Evolutionary conservation across 495 filamentous ascomycete genomes (phyloP), one percentile per base, ranked within the genome.

Genomic region (Hyaloscypha hepaticicola): DNA sequence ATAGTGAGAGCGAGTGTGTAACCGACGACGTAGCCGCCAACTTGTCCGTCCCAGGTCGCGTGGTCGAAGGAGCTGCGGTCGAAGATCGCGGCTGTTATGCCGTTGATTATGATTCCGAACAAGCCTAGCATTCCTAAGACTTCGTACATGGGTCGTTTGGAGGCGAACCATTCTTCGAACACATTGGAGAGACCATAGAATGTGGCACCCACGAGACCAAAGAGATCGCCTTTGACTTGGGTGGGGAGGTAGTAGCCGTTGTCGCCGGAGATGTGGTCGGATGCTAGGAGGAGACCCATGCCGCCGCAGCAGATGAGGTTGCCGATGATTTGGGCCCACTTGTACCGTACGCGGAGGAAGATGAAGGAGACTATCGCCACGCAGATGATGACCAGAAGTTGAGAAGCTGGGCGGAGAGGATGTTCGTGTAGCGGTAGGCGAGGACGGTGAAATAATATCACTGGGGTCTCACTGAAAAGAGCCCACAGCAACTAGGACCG

Each of bases 381-480:
- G 62, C 95, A 87, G 22, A 94, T 91, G 65, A 99, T 99, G 68
- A 89, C 94, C 95, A 99, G 83, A 99, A 98, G 82, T 96, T 96
- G 77, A 99, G 93, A 31, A 99, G 82, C 78, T 97, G 93, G 9
- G 91, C 93, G 58, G 90, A 95, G 31, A 69, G 57, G 27, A 70
- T 41, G 58, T 67, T 66, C 56, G 93, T 96, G 77, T 97, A 96
- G 29, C 90, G 83, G 80, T 97, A 98, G 45, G 93, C 95, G 26
- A 97, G 84, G 52, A 99, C 95, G 66, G 90, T 89, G 76, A 98
- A 97, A 80, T 97, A 99, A 77, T 99, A 61, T n/a, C 72, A 72
- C 21, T 82, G 77, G 78, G 77, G 80, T 34, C 62, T 52, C 21
- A 70, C 72, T 53, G 55, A 71, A 22, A 72, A 71, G 41, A 82